Evolutionary conservation across 2,329 filamentous ascomycete species (phyloP).

Genomic region (Exserohilum rostratum): DNA sequence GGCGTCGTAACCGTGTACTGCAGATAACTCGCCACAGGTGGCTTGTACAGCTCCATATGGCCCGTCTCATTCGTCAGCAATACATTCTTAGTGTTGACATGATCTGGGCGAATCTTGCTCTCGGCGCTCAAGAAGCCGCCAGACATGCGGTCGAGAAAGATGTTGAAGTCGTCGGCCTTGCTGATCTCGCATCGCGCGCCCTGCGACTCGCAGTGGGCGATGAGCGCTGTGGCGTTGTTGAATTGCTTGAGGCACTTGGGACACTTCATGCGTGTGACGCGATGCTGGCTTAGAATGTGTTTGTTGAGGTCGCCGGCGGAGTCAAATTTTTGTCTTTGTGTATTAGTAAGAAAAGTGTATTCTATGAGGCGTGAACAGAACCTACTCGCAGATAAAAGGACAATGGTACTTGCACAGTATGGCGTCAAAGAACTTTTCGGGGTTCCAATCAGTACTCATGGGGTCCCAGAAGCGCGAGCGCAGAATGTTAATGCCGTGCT

Average conservation of each 20-base stretch:
- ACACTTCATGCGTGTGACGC: conserved; percentile 45
- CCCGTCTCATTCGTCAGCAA: conserved; percentile 31
- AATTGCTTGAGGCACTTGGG: conserved; percentile 51
- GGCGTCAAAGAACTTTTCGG: conserved; percentile 54
- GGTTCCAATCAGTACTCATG: conserved; percentile 54
- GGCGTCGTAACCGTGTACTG: conserved; percentile 42
- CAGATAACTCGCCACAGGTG: conserved; percentile 36
- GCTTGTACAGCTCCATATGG: conserved; percentile 30
- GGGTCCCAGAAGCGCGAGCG: conserved; percentile 58
- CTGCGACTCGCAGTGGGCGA: conserved; percentile 50
- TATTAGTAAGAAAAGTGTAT: conserved; percentile 2
- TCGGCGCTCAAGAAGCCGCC: conserved; percentile 50
- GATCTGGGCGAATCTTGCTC: conserved; percentile 41
- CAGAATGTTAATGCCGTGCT: conserved; percentile 48
- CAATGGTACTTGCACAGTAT: conserved; percentile 59
- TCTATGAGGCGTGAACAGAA: neutral
- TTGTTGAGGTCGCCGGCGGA: conserved; percentile 37
- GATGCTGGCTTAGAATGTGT: conserved; percentile 49
- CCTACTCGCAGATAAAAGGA: conserved; percentile 62
- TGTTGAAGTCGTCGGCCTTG: conserved; percentile 42
- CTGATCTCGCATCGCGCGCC: conserved; percentile 43
- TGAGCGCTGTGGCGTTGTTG: conserved; percentile 45
- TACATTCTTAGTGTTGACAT: conserved; percentile 30
- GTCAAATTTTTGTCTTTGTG: conserved; percentile 34
- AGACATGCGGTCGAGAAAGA: conserved; percentile 49